Evolutionary conservation across 768 basidiomycete genomes (phyloP), one percentile per base, ranked within the genome.

Genomic region (Pleurotus cornucopiae): DNA sequence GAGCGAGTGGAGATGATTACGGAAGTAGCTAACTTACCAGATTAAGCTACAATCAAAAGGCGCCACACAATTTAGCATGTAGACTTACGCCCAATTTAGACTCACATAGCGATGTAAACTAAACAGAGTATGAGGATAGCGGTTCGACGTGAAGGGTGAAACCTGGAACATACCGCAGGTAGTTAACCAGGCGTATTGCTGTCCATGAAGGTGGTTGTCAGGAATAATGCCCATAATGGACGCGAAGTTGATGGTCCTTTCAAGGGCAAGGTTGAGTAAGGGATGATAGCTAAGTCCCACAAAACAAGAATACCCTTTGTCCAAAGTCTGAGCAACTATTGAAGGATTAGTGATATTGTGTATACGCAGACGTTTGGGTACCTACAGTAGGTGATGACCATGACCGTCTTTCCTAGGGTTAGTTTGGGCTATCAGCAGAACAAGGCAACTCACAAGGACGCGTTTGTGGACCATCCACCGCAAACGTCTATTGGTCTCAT

Each of bases 151-250:
- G 38, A 20, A 34, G 49, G 48, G 56, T 18, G 53, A 45, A 25
- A 44, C 39, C 46, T 41, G 45, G 14, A 5, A 60, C 74, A 6
- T 60, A 76, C 75, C 74, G 58, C 76, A 78, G 44, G 76, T 77
- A 12, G 76, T 77, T 5, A 79, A 61, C 73, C 77, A 76, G 4
- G 75, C 72, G 59, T 80, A 81, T 61, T 79, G 70, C 63, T 81
- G 79, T 0, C 81, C 79, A 26, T 69, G 64, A 16, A 82, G 73
- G 46, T 73, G 59, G 4, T 74, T 73, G 59, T 81, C 78, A 56
- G 70, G 63, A 5, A 63, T 63, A 40, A 79, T 76, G 3, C 76
- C 77, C 76, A 78, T 78, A 49, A 77, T 77, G 12, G 73, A 75
- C 3, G 77, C 75, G 61, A 77, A 76, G 56, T 74, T 77, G 37